Evolutionary conservation across 441 rosid species (phyloP), one percentile per base, ranked within the genome.

Genomic region (Flueggea neowawraea): DNA sequence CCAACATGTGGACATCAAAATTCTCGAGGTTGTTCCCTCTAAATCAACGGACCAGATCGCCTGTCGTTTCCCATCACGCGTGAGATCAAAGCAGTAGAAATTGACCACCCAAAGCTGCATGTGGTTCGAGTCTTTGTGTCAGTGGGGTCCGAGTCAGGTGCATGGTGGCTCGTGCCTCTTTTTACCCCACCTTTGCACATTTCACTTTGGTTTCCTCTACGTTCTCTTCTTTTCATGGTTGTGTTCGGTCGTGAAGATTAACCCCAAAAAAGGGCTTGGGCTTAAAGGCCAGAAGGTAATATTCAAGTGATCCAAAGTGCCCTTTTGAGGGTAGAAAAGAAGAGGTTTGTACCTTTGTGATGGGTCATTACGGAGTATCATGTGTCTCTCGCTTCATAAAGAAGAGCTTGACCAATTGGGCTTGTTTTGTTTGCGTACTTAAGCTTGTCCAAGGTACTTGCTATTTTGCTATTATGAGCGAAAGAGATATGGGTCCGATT

Each of bases 141-240:
- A 36, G 41, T 36, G 41, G 41, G 28, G 41, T 36, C 41, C 41
- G 9, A 36, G 41, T 36, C 41, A 8, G 9, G 6, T 36, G 75
- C 78, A 6, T 5, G 64, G 66, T 63, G 57, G 5, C 50, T 63
- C 41, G 59, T 52, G 69, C 55, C 69, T 64, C 75, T 55, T 61
- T 36, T 55, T 50, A 10, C 16, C 17, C 14, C n/a, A 4, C 22
- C 16, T 63, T 58, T 55, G 10, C 53, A 50, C 9, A 36, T 36
- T 36, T 36, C 41, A 36, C 41, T 36, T 36, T 36, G 41, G 50
- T 41, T 52, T 32, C 15, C 52, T 16, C 41, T 17, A 50, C 81
- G 74, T 77, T 77, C 78, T 81, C 82, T 73, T 55, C 85, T 80
- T 78, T 80, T 73, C 31, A 78, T 60, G 75, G 49, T 2, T 1